Base-by-base conservation (phyloP, 768 basidiomycete genomes). In the Serendipita sp. region DNA sequence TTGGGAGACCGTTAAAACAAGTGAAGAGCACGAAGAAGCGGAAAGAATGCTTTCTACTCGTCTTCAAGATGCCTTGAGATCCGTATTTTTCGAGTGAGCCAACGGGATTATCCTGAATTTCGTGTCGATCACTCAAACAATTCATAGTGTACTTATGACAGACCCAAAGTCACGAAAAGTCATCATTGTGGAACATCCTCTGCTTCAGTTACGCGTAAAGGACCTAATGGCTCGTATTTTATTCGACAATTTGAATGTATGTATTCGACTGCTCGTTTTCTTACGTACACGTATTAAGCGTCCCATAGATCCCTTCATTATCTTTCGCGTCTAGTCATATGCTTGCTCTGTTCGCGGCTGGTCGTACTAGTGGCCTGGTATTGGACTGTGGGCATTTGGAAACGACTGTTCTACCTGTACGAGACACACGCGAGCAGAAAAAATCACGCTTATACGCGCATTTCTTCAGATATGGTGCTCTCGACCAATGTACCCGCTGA, bases 121-220 rank as follows among this genome's bases (percentile, higher is more conserved):
- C 23, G 23, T 23, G 23, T 23, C 23, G 23, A 51, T 63, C 62
- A 46, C 38, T 44, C 44, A 4, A 13, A 63, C 58, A 68, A 64
- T 67, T 65, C 70, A 5, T 63, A 95, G 93, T 72, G 90, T 91
- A 60, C 79, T 99, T 54, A 79, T 97, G 73, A 89, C 91, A 69
- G 96, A 98, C 71, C 89, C 96, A 1, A 95, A 93, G 74, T 86
- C 92, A 35, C 84, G 96, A 64, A 98, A 96, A 74, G 88, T 99
- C 63, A 91, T 98, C 63, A 70, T 99, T 23, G 78, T 95, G 3
- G 96, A 98, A 74, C 88, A 91, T 72, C 89, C 95, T 0, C 75
- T 95, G 28, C 76, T 97, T 16, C 91, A 94, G 1, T 73, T 89
- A 1, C 81, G 86, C 65, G 85, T 97, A 71, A 98, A 98, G 74